Evolutionary conservation across 78 protist species (phyloP).

Genomic region (Dictyostelium purpureum): DNA sequence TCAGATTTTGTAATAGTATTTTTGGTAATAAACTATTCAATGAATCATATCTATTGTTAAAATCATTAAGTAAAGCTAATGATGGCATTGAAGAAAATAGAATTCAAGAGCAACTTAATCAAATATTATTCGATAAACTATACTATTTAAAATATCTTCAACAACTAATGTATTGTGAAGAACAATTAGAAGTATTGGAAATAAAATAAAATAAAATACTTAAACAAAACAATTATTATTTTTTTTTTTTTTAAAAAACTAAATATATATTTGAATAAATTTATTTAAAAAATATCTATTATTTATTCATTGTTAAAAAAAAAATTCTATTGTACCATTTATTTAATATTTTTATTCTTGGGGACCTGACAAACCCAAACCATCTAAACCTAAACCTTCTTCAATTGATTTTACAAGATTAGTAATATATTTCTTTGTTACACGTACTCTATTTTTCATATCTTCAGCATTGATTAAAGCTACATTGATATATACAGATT

Average conservation of each 20-base stretch:
- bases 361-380: constrained; percentile 20
- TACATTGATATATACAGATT: constrained; percentile 50
- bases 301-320: no score
- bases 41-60: neutral
- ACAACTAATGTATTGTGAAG: constrained; percentile 59
- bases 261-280: no score
- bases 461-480: constrained; percentile 70
- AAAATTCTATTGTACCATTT: no score
- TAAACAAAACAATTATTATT: no score
- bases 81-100: neutral
- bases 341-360: constrained; percentile 29
- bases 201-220: no score
- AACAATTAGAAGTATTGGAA: no score
- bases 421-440: constrained; percentile 61
- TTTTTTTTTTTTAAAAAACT: no score
- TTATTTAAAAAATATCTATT: no score
- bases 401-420: constrained; percentile 73
- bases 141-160: constrained; percentile 63
- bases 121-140: constrained; percentile 31
- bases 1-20: neutral
- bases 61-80: neutral
- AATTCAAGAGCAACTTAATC: neutral
- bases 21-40: neutral
- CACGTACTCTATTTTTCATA: constrained; percentile 74
- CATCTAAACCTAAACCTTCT: constrained; percentile 76